Base-by-base conservation (phyloP, 441 rosid species). In the Syzygium syzygioides region DNA sequence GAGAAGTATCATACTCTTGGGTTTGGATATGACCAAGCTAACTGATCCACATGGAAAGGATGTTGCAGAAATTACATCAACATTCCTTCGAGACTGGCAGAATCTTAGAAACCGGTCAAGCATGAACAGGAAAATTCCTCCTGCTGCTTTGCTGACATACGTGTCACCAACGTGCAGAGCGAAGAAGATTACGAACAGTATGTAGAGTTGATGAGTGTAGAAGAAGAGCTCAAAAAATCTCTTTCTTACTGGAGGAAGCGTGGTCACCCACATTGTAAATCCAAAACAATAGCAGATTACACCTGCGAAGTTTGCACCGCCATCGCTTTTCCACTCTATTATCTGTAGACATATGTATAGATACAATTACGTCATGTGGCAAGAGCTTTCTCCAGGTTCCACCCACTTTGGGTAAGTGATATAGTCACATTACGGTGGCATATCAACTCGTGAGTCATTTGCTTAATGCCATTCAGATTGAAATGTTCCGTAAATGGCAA, bases 141-240 rank as follows among this genome's bases (percentile, higher is more conserved):
- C 87, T 85, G 87, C 87, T 34, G 87, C 87, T 85, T 85, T 85
- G 66, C 87, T 85, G 62, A 85, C 59, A 34, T 54, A 55, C 4
- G 52, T 32, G 60, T 85, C 87, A 14, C 87, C 86, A 85, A 85
- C 59, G 87, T 85, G 87, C 66, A 85, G 62, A 85, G 87, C 30
- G n/a, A 85, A 54, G 66, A 85, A 85, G 59, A 85, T 85, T 14
- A 85, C 20, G 10, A 85, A 85, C 28, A 85, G 3, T 41, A 54
- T 41, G 60, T 85, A 85, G 87, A 85, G 87, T 30, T 85, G 87
- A 55, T 85, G 87, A 41, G 87, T 85, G 62, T 55, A 85, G 87
- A 85, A 85, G 87, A 85, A 85, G n/a, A 85, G 87, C 87, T 85
- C 87, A 34, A 85, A 85, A 85, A 54, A 85, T 85, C 87, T 85